Evolutionary conservation across 1,284 basidiomycete genomes (phyloP), one percentile per base, ranked within the genome.

Genomic region (Ganoderma leucocontextum): DNA sequence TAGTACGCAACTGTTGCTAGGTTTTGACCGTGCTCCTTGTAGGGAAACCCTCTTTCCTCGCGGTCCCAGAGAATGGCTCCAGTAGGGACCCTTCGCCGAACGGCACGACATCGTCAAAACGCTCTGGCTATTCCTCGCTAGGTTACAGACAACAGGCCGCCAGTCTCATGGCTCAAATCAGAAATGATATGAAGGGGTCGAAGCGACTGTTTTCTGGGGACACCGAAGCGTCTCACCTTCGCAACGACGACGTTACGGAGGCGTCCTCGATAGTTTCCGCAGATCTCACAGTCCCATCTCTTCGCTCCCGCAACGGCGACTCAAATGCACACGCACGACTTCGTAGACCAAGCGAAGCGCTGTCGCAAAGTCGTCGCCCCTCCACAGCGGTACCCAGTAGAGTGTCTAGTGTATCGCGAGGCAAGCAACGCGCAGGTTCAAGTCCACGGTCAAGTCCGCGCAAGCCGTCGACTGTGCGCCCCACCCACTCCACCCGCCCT

Each of bases 161-260:
- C 13, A 88, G 86, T 47, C 81, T 96, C 59, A 95, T 96, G 92
- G 91, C 91, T 19, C 92, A 94, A 71, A 94, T 95, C 70, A 91
- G 92, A 79, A 85, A 83, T 65, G 91, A 93, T 72, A 87, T 93
- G 84, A 89, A 87, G 74, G 85, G 87, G 10, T 84, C 87, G 53
- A 92, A 91, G 77, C 89, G 91, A 22, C 72, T 91, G 1, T 90
- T 91, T 74, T 92, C 91, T 2, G 86, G 84, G 2, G 89, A 89
- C 29, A 89, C 87, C 0, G 89, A 90, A 29, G 71, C 82, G 39
- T 87, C 87, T 35, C 84, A 84, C 9, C 15, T 68, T 38, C 69
- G 65, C 15, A 64, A 53, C 36, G 66, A 70, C 49, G 72, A 71
- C 17, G 65, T 67, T 10, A 72, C 71, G 1, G 71, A 72, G 47